A percentile compares a stretch with the other conserved stretches of the same genome.
These are phyloP conservation scores for Hypoxylon rubiginosum DNA, from an alignment of 2,329 filamentous ascomycete species.

Conservation along the genomic window DNA sequence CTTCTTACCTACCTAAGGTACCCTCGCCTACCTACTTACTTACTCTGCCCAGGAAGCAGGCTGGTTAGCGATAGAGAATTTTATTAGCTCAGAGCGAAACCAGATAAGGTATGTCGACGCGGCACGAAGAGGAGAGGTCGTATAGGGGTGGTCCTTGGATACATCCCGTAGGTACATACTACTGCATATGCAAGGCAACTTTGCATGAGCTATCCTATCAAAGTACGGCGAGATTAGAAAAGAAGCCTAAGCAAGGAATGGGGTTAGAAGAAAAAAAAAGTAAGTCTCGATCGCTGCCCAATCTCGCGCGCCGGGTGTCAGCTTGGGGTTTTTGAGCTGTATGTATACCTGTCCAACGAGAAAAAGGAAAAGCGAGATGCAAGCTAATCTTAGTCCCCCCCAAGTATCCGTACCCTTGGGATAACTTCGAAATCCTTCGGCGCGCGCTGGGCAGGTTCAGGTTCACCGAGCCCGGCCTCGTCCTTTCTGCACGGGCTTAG, in stretches of 20 bases:
- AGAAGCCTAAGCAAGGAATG: neutral
- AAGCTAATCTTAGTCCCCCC: slow-evolving; percentile 11
- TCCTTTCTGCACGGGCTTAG: slow-evolving; percentile 7
- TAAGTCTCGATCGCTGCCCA: slow-evolving; percentile 34
- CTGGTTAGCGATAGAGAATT: slow-evolving; percentile 7
- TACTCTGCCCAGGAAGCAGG: slow-evolving; percentile 14
- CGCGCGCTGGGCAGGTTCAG: slow-evolving; percentile 5
- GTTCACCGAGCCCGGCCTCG: slow-evolving; percentile 23
- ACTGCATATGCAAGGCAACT: slow-evolving; percentile 24
- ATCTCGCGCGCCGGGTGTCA: slow-evolving; percentile 19
- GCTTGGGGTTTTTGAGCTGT: too few relatives aligned
- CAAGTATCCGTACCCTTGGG: slow-evolving; percentile 18
- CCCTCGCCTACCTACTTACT: neutral
- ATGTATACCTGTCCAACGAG: slow-evolving; percentile 3
- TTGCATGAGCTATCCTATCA: slow-evolving; percentile 15
- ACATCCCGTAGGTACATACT: neutral
- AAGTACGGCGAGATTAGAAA: neutral
- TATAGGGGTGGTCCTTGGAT: slow-evolving; percentile 24
- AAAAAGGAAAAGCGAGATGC: slow-evolving; percentile 19
- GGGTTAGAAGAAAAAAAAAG: neutral
- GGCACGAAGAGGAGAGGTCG: slow-evolving; percentile 19
- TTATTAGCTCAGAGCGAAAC: slow-evolving; percentile 24
- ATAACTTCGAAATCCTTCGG: slow-evolving; percentile 25
- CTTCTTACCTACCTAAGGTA: neutral
- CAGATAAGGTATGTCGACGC: slow-evolving; percentile 35